phyloP scores from a whole-genome alignment of 441 rosid genomes.

The Erysimum cheiri region DNA sequence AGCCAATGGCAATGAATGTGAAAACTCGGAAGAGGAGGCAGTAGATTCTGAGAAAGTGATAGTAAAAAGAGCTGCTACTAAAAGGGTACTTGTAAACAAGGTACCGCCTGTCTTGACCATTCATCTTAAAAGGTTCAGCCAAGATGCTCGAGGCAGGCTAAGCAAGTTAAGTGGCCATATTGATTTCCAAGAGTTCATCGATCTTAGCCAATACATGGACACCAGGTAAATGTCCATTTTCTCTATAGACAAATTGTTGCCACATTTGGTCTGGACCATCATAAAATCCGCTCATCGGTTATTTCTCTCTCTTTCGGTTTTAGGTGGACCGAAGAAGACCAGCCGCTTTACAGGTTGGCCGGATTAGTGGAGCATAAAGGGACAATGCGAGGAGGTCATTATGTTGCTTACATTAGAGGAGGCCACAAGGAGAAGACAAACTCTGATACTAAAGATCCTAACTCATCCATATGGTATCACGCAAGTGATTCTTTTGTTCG shows the following conservation, averaged over 20 bases:
- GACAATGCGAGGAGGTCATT: constrained; percentile 75
- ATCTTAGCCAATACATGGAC: constrained; percentile 79
- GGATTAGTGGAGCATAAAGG: constrained; percentile 96
- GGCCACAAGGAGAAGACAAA: constrained; percentile 8
- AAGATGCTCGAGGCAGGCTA: constrained; percentile 85
- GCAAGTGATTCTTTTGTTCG: constrained; percentile 67
- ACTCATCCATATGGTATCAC: constrained; percentile 61
- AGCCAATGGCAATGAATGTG: constrained; percentile 37
- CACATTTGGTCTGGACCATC: not conserved
- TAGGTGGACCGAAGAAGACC: constrained; percentile 51
- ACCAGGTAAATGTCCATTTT: constrained; percentile 54
- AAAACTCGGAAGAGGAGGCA: constrained; percentile 46
- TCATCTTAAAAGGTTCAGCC: constrained; percentile 91
- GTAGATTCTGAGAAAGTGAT: constrained; percentile 47
- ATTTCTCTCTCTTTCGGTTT: not conserved
- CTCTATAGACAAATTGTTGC: constrained; percentile 1
- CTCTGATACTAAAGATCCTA: constrained; percentile 27
- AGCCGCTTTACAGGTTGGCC: constrained; percentile 55
- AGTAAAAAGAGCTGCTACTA: constrained; percentile 87
- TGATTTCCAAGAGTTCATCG: constrained; percentile 63
- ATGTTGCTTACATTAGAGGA: constrained; percentile 44
- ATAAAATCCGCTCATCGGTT: not conserved
- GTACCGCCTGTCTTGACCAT: constrained; percentile 79
- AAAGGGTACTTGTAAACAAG: constrained; percentile 74
- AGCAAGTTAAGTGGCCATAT: constrained; percentile 91